A percentile compares a stretch with the other conserved stretches of the same genome.
phyloP scores from a whole-genome alignment of 2,329 filamentous ascomycete species.

The Fusarium nurragi region DNA sequence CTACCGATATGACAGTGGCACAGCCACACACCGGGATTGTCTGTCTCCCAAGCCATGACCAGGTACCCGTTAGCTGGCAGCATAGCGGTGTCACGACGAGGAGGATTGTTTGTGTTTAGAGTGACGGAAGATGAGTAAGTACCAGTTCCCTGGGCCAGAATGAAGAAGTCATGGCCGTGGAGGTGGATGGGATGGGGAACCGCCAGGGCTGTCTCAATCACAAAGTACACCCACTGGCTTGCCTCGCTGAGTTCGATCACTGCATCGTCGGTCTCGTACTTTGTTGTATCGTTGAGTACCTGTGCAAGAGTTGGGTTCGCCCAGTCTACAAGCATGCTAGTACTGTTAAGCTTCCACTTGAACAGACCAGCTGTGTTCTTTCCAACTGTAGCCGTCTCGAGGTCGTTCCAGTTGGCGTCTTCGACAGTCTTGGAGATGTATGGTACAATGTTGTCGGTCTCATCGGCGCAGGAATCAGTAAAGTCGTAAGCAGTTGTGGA shows the following conservation, averaged over 20 bases:
- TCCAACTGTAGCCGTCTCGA: constrained; percentile 6
- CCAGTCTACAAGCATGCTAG: constrained; percentile 15
- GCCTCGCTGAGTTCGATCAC: constrained; percentile 44
- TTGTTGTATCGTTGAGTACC: background rate
- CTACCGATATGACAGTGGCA: constrained; percentile 60
- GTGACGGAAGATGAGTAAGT: constrained; percentile 3
- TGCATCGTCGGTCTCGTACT: constrained; percentile 17
- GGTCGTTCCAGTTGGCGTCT: constrained; percentile 34
- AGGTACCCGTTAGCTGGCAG: constrained; percentile 56
- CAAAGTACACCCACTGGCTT: constrained; percentile 46
- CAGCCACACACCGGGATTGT: constrained; percentile 61
- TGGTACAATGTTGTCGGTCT: constrained; percentile 49
- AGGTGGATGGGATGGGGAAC: constrained; percentile 51
- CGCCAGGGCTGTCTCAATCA: constrained; percentile 38
- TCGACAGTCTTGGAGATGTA: constrained; percentile 49
- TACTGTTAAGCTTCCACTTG: constrained; percentile 20
- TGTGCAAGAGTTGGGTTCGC: constrained; percentile 5
- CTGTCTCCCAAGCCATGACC: constrained; percentile 59
- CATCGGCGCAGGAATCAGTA: constrained; percentile 48
- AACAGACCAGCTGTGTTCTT: constrained; percentile 8
- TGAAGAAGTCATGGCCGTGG: constrained; percentile 50
- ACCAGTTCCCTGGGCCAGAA: constrained; percentile 41
- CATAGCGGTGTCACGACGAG: constrained; percentile 62
- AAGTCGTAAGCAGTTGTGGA: constrained; percentile 19
- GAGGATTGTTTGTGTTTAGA: constrained; percentile 53